phyloP scores from a whole-genome alignment of 768 basidiomycete species.

The Sarcomyxa edulis region DNA sequence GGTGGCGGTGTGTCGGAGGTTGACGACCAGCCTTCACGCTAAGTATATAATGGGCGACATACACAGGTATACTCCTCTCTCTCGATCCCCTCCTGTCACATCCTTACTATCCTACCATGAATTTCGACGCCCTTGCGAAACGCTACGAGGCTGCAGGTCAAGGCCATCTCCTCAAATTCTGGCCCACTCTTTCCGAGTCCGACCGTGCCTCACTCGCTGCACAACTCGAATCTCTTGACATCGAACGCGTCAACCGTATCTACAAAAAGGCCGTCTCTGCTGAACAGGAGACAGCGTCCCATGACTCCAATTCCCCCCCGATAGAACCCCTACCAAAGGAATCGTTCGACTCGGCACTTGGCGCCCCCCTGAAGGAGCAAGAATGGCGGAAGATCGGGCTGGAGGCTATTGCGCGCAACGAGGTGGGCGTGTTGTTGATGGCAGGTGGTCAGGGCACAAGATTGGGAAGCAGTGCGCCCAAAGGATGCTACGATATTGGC shows the following conservation, averaged over 20 bases:
- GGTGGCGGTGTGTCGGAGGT: no score
- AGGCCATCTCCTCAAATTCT: constrained; percentile 87
- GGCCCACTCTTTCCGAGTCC: constrained; percentile 57
- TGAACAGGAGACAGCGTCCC: constrained; percentile 47
- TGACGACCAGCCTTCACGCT: no score
- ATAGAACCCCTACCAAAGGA: constrained; percentile 82
- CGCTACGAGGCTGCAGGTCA: constrained; percentile 81
- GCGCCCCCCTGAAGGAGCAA: constrained; percentile 45
- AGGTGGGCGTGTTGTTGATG: constrained; percentile 96
- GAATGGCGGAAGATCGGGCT: constrained; percentile 82
- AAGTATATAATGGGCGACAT: no score
- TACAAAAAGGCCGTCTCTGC: constrained; percentile 70
- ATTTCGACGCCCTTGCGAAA: constrained; percentile 48
- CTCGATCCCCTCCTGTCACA: no score
- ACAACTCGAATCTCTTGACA: constrained; percentile 79
- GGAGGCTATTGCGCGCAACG: constrained; percentile 70
- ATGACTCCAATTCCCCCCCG: constrained; percentile 34
- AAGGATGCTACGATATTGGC: constrained; percentile 97
- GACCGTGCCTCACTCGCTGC: constrained; percentile 59
- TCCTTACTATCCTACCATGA: constrained; percentile 37
- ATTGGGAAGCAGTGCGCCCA: constrained; percentile 86
- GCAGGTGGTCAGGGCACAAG: constrained; percentile 98
- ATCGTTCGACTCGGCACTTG: constrained; percentile 56
- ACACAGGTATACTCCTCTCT: no score
- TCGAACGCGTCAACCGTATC: constrained; percentile 88